Conservation (phyloP, 2,329 filamentous ascomycete species). For the Aspergillus fumigatus region DNA sequence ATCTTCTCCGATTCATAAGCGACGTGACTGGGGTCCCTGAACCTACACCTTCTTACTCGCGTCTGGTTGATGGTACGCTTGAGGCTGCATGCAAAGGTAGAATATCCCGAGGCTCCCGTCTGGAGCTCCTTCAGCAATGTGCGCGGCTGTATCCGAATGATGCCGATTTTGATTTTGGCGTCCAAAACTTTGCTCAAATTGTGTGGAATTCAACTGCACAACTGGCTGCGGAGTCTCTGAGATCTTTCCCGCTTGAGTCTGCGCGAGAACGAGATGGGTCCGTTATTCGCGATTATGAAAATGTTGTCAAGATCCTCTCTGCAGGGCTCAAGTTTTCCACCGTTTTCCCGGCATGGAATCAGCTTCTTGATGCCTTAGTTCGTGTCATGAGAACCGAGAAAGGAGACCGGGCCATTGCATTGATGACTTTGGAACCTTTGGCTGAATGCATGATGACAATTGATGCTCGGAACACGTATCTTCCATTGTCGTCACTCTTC, state of each 20-base stretch:
- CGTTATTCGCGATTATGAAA: constrained; percentile 64
- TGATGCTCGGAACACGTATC: constrained; percentile 21
- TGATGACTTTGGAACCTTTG: constrained; percentile 67
- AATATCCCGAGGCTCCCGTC: constrained; percentile 31
- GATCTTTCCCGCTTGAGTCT: constrained; percentile 36
- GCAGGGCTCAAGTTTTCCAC: constrained; percentile 45
- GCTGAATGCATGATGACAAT: constrained; percentile 49
- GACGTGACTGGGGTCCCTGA: constrained; percentile 12
- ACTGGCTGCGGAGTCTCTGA: constrained; percentile 35
- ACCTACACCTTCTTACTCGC: constrained; percentile 23
- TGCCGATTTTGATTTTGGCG: constrained; percentile 7
- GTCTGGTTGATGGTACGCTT: constrained; percentile 27
- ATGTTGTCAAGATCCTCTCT: constrained; percentile 63
- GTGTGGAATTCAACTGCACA: constrained; percentile 36
- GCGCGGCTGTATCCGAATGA: constrained; percentile 23
- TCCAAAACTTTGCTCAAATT: constrained; percentile 15
- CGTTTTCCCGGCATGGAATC: constrained; percentile 35
- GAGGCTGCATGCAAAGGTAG: constrained; percentile 31
- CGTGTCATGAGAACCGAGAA: constrained; percentile 57
- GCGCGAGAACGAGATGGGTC: constrained; percentile 46
- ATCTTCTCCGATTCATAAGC: constrained; percentile 35
- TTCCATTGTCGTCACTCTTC: constrained; percentile 34
- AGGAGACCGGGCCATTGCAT: constrained; percentile 62
- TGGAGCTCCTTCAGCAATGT: constrained; percentile 37
- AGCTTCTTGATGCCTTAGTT: constrained; percentile 55